These are phyloP conservation scores for Neurospora sp. DNA, from an alignment of 495 filamentous ascomycete species.

Conservation along the genomic window DNA sequence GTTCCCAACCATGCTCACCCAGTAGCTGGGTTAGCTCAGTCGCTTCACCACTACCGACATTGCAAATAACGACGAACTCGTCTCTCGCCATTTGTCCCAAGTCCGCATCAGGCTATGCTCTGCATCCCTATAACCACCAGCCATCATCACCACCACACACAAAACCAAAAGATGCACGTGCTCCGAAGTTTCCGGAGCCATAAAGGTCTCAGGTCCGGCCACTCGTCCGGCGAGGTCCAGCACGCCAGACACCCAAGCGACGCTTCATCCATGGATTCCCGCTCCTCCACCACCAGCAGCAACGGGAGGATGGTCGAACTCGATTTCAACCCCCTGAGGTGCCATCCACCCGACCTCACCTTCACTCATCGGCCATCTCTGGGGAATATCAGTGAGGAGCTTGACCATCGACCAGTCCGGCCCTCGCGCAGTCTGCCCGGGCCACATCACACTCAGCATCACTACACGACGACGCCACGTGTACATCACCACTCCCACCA, in stretches of 20 bases:
- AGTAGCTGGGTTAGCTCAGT: neutral
- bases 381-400: neutral
- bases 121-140: constrained; percentile 6
- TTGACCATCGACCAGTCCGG: constrained; percentile 13
- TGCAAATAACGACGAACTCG: neutral
- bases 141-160: constrained; percentile 7
- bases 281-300: constrained; percentile 19
- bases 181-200: constrained; percentile 26
- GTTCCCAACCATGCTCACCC: neutral
- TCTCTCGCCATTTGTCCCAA: neutral
- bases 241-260: constrained; percentile 15
- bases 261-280: constrained; percentile 14
- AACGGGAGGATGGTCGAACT: constrained; percentile 20
- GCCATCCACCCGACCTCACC: constrained; percentile 17
- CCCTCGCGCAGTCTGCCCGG: constrained; percentile 9
- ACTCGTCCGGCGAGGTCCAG: constrained; percentile 6
- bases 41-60: neutral
- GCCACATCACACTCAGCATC: neutral
- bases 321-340: constrained; percentile 26
- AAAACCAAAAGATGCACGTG: constrained; percentile 6
- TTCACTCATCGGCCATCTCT: neutral
- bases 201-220: constrained; percentile 10
- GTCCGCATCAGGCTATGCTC: constrained; percentile 11
- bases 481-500: neutral
- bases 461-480: constrained; percentile 1